These are phyloP conservation scores for Pyrenula massariospora DNA, from an alignment of 495 filamentous ascomycete species.

Conservation along the genomic window DNA sequence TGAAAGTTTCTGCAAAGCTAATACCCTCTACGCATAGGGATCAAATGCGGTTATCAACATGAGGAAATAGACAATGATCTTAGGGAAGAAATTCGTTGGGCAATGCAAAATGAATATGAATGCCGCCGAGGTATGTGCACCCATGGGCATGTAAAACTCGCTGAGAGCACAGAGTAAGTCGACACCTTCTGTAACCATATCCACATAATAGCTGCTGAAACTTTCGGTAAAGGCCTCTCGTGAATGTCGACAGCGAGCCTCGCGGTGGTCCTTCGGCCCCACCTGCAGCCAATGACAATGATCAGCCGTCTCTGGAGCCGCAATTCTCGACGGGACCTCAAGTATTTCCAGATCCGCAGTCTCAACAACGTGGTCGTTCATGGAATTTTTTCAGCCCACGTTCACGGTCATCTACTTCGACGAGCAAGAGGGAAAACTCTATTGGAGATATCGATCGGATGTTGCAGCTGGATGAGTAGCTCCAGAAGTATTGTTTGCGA, in stretches of 20 bases:
- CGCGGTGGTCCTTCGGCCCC: no score
- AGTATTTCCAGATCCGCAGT: neutral
- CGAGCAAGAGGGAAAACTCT: no score
- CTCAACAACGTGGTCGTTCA: neutral
- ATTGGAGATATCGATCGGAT: no score
- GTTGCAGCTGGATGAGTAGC: no score
- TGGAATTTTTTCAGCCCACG: neutral
- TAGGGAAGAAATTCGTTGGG: neutral
- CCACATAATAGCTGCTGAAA: no score
- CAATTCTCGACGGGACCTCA: neutral
- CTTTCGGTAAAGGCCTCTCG: no score
- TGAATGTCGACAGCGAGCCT: neutral
- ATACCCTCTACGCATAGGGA: neutral
- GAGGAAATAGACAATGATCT: neutral
- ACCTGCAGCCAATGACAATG: no score
- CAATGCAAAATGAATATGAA: neutral
- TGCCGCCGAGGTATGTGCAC: neutral
- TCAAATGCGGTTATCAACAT: neutral
- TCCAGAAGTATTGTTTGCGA: no score
- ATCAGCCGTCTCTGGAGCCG: neutral
- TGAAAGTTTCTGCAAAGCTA: neutral
- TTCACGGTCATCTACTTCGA: neutral
- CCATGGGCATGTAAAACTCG: neutral
- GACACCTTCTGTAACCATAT: no score
- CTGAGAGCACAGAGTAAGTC: neutral